Percentiles rank a stretch among this genome's conserved stretches.
phyloP scores from a whole-genome alignment of 2,329 filamentous ascomycete genomes.

The Ophiostoma sp. region DNA sequence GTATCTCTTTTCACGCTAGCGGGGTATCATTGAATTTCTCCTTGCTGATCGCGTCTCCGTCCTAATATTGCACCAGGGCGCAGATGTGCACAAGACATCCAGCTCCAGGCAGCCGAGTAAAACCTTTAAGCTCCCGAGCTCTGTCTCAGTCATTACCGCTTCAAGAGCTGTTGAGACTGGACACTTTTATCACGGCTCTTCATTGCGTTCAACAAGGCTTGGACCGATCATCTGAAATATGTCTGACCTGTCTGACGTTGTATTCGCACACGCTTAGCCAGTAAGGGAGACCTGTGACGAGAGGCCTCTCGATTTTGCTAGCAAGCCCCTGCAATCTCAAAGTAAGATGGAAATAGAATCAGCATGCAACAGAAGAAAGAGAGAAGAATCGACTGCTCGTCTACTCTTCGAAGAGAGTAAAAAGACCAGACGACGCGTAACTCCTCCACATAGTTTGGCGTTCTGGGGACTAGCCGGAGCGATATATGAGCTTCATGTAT shows the following conservation, averaged over 20 bases:
- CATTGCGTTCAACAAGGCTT: too few relatives aligned
- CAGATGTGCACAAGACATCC: neutral
- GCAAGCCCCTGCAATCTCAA: neutral
- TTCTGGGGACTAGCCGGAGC: constrained; percentile 22
- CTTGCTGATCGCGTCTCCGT: neutral
- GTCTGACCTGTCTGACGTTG: neutral
- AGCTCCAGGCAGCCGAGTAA: constrained; percentile 14
- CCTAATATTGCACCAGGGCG: neutral
- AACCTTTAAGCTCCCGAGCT: neutral
- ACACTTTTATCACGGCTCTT: too few relatives aligned
- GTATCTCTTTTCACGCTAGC: neutral
- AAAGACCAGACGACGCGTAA: constrained; percentile 18
- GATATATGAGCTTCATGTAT: neutral
- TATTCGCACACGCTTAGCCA: neutral
- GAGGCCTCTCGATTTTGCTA: neutral
- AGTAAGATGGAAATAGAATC: neutral
- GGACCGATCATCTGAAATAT: neutral
- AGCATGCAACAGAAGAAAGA: neutral
- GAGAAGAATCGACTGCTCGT: neutral
- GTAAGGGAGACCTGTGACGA: neutral
- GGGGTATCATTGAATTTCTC: neutral
- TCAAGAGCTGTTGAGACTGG: too few relatives aligned
- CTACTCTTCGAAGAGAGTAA: neutral
- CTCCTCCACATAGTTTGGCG: constrained; percentile 17
- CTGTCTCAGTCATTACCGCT: too few relatives aligned